Evolutionary conservation across 1,139 yeast species (phyloP), one percentile per base, ranked within the genome.

Genomic region (Yamadazyma triangularis): DNA sequence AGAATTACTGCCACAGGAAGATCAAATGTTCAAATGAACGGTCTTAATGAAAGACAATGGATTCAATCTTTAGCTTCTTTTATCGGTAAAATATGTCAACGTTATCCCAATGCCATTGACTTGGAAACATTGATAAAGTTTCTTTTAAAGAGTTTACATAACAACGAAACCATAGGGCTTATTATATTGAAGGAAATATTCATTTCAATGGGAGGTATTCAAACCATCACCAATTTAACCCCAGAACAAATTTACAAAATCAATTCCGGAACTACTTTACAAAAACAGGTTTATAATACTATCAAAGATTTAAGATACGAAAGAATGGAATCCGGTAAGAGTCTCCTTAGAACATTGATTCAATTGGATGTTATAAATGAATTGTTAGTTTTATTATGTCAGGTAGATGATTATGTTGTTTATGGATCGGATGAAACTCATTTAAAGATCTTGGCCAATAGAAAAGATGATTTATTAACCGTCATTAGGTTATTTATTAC

Each of bases 31-130:
- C 95, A 87, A 53, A 68, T 58, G 12, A 91, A 88, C 56, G 97
- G 97, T 4, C 60, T 89, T 36, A 77, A 79, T 45, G 93, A 85
- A 39, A 69, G 86, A 13, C 81, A 77, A 50, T 91, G 97, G 97
- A 72, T 87, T 23, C 94, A 81, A 48, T 79, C 87, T 19, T 56
- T 83, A 16, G 71, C 88, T 0, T 60, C 73, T 2, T 82, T 83
- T 43, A 70, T 81, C 34, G 88, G 89, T 2, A 76, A 77, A 35
- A 55, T 81, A 4, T 76, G 81, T 24, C 75, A 67, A 35, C 54
- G 61, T 8, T 76, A 78, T 44, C 67, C 75, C 0, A 56, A 60
- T 15, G 44, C 52, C 1, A 70, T 82, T 45, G 76, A 77, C 41
- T 49, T 82, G 24, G 53, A 56, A 1, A 79, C 83, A 13, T 60